Percentiles rank a stretch among this genome's conserved stretches.
These are phyloP conservation scores for Medicago truncatula DNA, from an alignment of 306 rosid genomes.

Conservation along the genomic window MtrunA17r5.0-ANR NC_053047.1:39498001-39498500, in stretches of 20 bases:
- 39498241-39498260: neutral
- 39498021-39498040: too few species aligned
- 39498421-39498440: neutral
- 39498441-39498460: slow-evolving; percentile 1
- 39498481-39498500: neutral
- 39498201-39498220: slow-evolving; percentile 32
- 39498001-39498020: too few species aligned
- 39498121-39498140: neutral
- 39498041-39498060: too few species aligned
- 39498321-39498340: slow-evolving; percentile 39
- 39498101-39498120: neutral
- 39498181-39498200: slow-evolving; percentile 16
- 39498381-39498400: slow-evolving; percentile 22
- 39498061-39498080: neutral
- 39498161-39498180: neutral
- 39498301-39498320: neutral
- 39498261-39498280: neutral
- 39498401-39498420: slow-evolving; percentile 40
- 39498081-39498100: neutral
- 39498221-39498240: neutral
- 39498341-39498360: slow-evolving; percentile 26
- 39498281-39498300: neutral
- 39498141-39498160: neutral
- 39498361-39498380: slow-evolving; percentile 13
- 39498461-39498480: neutral